Conservation (phyloP, 768 basidiomycete species). For the Neoboletus magnificus region DNA sequence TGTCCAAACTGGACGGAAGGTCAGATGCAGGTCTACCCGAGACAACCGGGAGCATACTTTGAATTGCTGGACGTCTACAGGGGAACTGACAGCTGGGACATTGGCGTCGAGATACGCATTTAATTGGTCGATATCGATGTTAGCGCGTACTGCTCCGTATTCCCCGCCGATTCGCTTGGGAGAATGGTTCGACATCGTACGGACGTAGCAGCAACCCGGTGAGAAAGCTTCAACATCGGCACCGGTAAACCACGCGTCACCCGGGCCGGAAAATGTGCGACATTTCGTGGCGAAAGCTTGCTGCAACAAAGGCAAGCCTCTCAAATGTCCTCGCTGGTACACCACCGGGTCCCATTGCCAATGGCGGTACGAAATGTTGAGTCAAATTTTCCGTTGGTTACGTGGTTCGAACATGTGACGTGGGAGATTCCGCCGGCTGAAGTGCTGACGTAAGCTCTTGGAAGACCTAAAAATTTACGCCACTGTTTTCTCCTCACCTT, state of each 20-base stretch:
- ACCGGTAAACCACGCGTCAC: background rate
- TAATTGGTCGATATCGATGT: conserved; percentile 60
- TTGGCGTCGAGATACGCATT: conserved; percentile 60
- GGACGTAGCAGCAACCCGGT: background rate
- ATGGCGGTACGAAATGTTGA: background rate
- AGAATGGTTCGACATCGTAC: conserved; percentile 20
- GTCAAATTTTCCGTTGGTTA: background rate
- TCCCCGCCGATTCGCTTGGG: conserved; percentile 65
- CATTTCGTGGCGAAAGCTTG: background rate
- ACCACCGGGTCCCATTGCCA: background rate
- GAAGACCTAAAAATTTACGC: conserved; percentile 45
- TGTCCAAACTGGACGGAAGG: conserved; percentile 70
- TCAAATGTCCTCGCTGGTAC: background rate
- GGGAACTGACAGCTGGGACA: conserved; percentile 54
- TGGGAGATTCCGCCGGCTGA: conserved; percentile 2
- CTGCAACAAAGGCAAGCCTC: background rate
- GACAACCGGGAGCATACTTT: conserved; percentile 50
- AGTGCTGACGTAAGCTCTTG: conserved; percentile 29
- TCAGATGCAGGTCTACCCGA: background rate
- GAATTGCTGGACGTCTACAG: conserved; percentile 88
- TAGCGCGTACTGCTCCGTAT: conserved; percentile 69
- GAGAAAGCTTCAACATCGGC: background rate
- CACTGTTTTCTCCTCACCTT: conserved; percentile 31
- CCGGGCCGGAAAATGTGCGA: background rate
- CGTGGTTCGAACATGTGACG: conserved; percentile 6